Base-by-base conservation (phyloP, 345 rosid genomes). In the Sonneratia caseolaris region DNA sequence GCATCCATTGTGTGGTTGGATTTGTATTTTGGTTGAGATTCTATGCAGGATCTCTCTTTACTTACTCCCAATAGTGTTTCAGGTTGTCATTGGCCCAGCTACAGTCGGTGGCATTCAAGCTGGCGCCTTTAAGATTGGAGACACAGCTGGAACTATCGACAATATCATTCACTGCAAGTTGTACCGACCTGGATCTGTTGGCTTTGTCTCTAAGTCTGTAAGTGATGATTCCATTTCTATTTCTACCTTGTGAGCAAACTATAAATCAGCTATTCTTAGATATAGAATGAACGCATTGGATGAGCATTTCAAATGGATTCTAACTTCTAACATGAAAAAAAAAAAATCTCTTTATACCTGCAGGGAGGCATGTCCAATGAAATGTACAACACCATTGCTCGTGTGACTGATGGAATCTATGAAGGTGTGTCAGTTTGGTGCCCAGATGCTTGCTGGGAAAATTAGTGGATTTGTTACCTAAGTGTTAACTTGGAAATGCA, bases 311-410 rank as follows among this genome's bases (percentile, higher is more conserved):
- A 61, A 61, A 61, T 61, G 37, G 16, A 27, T 62, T 35, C 1
- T 57, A 7, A 8, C 32, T 57, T n/a, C 32, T 57, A n/a, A n/a
- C 64, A 53, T 4, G 59, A 57, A 57, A 57, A 22, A n/a, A 3
- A 9, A n/a, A 4, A 27, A 22, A 11, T 32, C 66, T 62, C 66
- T 35, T 1, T 62, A 3, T 12, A 5, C 22, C 59, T 84, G 75
- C 83, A 91, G 98, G 98, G 98, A 78, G 98, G 98, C 64, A 94
- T 94, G 98, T 94, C 97, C 21, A 94, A 94, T 78, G 98, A 94
- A 80, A 82, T 94, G 82, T 94, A 94, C 87, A 94, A 85, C 71
- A 80, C 96, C 32, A 82, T 94, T 81, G 92, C 93, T 53, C 97
- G 98, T 75, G 97, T 94, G 69, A 88, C 97, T 9, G 97, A 94